Conservation (phyloP, 1,284 basidiomycete genomes). For the Tremellales sp. region DNA sequence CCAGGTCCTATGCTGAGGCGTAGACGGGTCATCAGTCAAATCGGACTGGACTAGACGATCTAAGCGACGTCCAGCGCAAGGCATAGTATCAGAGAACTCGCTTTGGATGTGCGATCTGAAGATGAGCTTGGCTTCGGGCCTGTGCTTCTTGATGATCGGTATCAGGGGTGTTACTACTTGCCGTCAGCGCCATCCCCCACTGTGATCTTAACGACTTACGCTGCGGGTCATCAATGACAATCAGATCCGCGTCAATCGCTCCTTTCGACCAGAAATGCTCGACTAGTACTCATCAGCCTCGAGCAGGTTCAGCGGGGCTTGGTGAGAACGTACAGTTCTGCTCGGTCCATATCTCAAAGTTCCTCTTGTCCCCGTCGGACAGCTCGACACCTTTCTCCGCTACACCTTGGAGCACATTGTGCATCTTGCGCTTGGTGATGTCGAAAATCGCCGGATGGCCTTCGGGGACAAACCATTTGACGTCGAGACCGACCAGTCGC, state of each 20-base stretch:
- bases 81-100: constrained; percentile 40
- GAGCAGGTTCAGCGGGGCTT: not conserved
- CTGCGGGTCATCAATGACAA: constrained; percentile 67
- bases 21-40: constrained; percentile 46
- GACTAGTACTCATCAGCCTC: constrained; percentile 19
- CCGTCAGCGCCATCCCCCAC: not conserved
- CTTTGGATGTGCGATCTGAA: constrained; percentile 90
- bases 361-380: constrained; percentile 66
- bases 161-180: constrained; percentile 61
- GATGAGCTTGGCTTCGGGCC: constrained; percentile 74
- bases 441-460: constrained; percentile 82
- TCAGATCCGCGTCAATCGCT: constrained; percentile 46
- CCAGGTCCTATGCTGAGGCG: constrained; percentile 82
- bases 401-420: constrained; percentile 58
- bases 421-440: constrained; percentile 77
- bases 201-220: constrained; percentile 19
- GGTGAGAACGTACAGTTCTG: constrained; percentile 52
- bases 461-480: constrained; percentile 66
- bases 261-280: constrained; percentile 74
- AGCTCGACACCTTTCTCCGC: constrained; percentile 68
- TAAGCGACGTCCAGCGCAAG: not conserved
- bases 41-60: constrained; percentile 42
- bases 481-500: constrained; percentile 67
- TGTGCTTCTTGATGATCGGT: constrained; percentile 73
- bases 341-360: constrained; percentile 70